phyloP scores from a whole-genome alignment of 1,139 yeast species.

The Yamadazyma friedrichii region DNA sequence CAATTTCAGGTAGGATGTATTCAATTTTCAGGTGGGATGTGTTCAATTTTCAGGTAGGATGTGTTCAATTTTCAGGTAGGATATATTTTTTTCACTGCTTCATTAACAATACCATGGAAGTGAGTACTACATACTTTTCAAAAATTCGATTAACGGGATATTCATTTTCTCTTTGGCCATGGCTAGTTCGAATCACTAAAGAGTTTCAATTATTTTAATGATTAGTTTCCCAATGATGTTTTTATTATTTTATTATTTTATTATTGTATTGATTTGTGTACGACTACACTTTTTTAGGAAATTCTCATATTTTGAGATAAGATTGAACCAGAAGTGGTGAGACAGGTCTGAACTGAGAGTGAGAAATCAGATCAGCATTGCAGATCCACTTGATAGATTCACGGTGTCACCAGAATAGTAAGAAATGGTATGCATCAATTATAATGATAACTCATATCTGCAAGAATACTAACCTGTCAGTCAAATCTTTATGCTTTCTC shows the following conservation, averaged over 20 bases:
- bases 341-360: conserved; percentile 3
- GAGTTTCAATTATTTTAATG: conserved; percentile 5
- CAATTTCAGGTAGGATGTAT: no score
- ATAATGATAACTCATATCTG: background rate
- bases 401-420: no score
- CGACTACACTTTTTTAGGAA: conserved; percentile 9
- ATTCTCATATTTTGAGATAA: conserved; percentile 3
- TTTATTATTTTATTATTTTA: conserved; percentile 8
- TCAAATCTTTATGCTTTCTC: conserved; percentile 62
- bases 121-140: conserved; percentile 37
- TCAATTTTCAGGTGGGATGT: no score
- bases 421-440: no score
- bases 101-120: no score
- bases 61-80: no score
- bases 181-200: no score
- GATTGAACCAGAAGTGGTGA: background rate
- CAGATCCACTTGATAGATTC: no score
- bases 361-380: conserved; percentile 6
- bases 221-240: conserved; percentile 8
- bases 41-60: no score
- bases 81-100: no score
- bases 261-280: conserved; percentile 11
- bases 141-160: conserved; percentile 45
- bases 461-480: conserved; percentile 11
- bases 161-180: conserved; percentile 6